Conservation (phyloP, 139 green algal genomes). For the Volvox reticuliferus region DNA sequence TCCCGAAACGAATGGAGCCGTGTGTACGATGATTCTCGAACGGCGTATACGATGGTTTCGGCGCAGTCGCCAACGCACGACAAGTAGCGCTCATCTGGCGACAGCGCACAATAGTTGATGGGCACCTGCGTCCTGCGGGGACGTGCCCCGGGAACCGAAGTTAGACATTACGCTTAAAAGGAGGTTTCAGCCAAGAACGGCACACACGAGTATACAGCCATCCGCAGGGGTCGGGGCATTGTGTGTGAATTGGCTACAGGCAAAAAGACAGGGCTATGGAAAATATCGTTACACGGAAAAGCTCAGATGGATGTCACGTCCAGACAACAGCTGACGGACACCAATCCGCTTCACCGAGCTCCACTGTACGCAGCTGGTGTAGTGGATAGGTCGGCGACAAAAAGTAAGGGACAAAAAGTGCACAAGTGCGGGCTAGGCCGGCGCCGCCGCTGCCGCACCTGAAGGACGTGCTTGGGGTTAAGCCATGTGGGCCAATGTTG, state of each 20-base stretch:
- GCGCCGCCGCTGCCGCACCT: background rate
- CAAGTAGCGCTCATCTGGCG: slow-evolving; percentile 62
- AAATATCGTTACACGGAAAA: too few species aligned
- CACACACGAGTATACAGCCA: too few species aligned
- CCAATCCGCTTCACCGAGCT: background rate
- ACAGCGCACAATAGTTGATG: slow-evolving; percentile 83
- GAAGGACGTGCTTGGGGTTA: background rate
- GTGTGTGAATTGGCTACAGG: too few species aligned
- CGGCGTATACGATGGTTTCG: slow-evolving; percentile 36
- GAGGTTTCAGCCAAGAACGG: too few species aligned
- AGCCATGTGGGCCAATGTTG: background rate
- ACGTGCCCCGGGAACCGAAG: too few species aligned
- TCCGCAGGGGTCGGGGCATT: too few species aligned
- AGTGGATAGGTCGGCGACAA: too few species aligned
- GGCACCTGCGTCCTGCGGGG: slow-evolving; percentile 63
- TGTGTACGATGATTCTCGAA: slow-evolving; percentile 57
- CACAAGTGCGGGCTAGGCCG: too few species aligned
- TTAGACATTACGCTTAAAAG: too few species aligned
- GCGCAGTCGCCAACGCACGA: slow-evolving; percentile 68
- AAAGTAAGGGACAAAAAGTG: too few species aligned
- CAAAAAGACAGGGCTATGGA: too few species aligned
- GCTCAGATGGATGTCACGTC: background rate
- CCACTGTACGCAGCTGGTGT: too few species aligned
- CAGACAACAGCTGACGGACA: background rate
- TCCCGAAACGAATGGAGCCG: slow-evolving; percentile 53